Base-by-base conservation (phyloP, 371 early-diverging fungal species). In the Vavraia culicis region DNA sequence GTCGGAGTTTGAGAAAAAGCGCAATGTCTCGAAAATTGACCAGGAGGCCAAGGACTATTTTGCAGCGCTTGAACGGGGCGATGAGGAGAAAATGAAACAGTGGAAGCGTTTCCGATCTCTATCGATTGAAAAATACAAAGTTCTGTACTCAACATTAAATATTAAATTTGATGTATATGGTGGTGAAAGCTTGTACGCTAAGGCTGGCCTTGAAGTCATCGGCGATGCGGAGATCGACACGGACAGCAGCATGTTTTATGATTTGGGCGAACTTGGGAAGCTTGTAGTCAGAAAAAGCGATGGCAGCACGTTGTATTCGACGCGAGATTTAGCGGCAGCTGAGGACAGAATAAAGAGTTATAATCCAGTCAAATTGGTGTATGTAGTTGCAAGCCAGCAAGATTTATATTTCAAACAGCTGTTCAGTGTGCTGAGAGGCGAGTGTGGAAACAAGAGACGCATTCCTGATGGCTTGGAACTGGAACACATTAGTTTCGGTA, bases 311-410 rank as follows among this genome's bases (percentile, higher is more conserved):
- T 76, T 94, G 11, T 98, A 98, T 67, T 74, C 89, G 19, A 88
- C 95, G 38, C 79, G 95, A 63, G 96, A 98, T 72, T 81, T 95
- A 63, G 93, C 88, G 49, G 90, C 91, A 45, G 90, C 89, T 41
- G 74, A 77, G 57, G 82, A 86, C 66, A 81, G 99, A 62, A 76
- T 82, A 51, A 78, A 82, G 50, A 74, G 71, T 52, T 86, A 81
- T 72, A 72, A 82, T 50, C 88, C 89, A 67, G 83, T 88, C 65
- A 76, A 81, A 69, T 78, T 88, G 76, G 76, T 83, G 64, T 98
- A 98, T 63, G 82, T 93, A 39, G 86, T 94, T 36, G 84, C 82
- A 19, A 76, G 77, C 32, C 86, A 88, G 63, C 98, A 98, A 69
- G 82, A 83, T 64, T 73, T 79, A 41, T 91, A 98, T 62, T 74